phyloP scores from a whole-genome alignment of 106 monocot genomes.

The Dendrobium officinale region DNA sequence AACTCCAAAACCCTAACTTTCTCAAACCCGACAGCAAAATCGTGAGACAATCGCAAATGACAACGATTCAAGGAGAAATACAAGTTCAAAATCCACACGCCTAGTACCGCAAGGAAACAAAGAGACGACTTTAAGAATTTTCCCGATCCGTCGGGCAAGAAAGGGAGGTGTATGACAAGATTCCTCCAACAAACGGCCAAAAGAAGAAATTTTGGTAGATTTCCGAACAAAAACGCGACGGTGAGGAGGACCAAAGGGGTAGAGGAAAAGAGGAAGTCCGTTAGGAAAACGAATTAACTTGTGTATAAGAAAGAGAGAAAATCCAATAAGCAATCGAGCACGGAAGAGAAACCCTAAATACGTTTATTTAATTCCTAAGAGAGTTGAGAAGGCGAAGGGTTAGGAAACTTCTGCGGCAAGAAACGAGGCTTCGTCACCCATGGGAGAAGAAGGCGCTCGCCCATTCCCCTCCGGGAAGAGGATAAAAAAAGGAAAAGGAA shows the following conservation, averaged over 20 bases:
- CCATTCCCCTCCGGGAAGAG: background rate
- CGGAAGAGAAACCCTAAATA: background rate
- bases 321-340: background rate
- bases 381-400: background rate
- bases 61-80: background rate
- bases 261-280: background rate
- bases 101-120: background rate
- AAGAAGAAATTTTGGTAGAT: background rate
- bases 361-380: background rate
- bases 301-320: background rate
- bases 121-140: background rate
- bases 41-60: background rate
- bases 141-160: background rate
- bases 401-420: constrained; percentile 7
- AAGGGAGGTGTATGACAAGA: background rate
- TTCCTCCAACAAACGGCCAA: background rate
- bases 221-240: background rate
- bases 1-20: constrained; percentile 2
- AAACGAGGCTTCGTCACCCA: background rate
- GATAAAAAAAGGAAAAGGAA: background rate
- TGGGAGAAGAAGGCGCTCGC: background rate
- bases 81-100: background rate
- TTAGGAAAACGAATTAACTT: background rate
- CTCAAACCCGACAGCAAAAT: background rate
- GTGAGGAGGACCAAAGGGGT: background rate